These are phyloP conservation scores for Murraya paniculata DNA, from an alignment of 345 rosid species.

Conservation along the genomic window DNA sequence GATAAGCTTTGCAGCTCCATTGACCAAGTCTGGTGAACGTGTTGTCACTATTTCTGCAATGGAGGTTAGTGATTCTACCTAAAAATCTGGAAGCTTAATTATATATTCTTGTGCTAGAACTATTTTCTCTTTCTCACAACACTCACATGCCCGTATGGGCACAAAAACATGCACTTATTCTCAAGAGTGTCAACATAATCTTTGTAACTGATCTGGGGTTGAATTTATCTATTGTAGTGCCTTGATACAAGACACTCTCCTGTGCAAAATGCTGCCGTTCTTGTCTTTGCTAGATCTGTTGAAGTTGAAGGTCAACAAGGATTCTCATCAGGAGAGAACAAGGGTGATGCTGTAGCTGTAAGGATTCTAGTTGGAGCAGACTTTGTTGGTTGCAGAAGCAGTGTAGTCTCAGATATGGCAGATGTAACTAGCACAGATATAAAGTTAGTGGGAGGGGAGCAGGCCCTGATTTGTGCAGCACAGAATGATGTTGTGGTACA, in stretches of 20 bases:
- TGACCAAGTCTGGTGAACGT: constrained; percentile 35
- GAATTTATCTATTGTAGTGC: constrained; percentile 28
- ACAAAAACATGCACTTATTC: neutral
- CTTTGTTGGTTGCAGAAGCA: constrained; percentile 15
- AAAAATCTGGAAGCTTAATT: neutral
- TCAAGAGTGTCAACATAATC: neutral
- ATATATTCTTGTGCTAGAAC: neutral
- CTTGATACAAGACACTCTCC: constrained; percentile 50
- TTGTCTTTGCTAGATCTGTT: constrained; percentile 57
- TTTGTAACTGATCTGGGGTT: constrained; percentile 11
- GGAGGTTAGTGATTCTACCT: constrained; percentile 44
- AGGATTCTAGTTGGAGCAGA: constrained; percentile 48
- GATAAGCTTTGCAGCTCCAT: constrained; percentile 37
- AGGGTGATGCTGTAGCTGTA: constrained; percentile 40
- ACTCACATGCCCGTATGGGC: neutral
- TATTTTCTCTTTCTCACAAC: neutral
- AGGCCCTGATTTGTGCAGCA: constrained; percentile 22
- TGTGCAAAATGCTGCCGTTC: constrained; percentile 53
- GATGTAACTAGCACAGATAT: constrained; percentile 38
- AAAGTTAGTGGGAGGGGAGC: constrained; percentile 34
- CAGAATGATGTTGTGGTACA: constrained; percentile 47
- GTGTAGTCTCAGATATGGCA: constrained; percentile 31
- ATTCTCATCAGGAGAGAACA: constrained; percentile 22
- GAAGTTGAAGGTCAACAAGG: constrained; percentile 46
- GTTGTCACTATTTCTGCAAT: constrained; percentile 55